Base-by-base conservation (phyloP, 179 eudicot genomes). In the Silene coronaria region DNA sequence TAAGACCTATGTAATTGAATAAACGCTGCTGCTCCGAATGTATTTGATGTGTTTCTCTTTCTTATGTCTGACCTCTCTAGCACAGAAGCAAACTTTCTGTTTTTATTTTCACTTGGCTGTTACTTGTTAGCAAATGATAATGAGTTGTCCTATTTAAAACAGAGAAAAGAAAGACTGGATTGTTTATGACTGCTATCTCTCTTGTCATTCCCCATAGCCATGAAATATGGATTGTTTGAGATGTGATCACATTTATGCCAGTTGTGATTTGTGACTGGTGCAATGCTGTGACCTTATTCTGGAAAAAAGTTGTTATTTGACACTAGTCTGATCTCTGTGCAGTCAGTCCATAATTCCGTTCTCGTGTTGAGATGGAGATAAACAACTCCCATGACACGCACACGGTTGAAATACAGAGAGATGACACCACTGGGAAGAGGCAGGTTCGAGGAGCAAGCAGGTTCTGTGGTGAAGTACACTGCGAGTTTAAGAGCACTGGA, bases 401-500 rank as follows among this genome's bases (percentile, higher is more conserved):
- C 75, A 73, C 72, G 7, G 80, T 89, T 60, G 98, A 93, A 76
- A 83, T 89, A 36, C 71, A 71, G 67, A 67, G 75, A 73, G 89
- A 86, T 30, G 19, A 68, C 57, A 62, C 70, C 36, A 63, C 28
- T 71, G 80, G 32, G 55, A 85, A 76, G 68, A 79, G 76, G 63
- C 74, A 67, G 6, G 17, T 70, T 63, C 80, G 81, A 73, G 87
- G 79, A 59, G 88, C 77, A 67, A 67, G 51, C 57, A 91, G 86
- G 82, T 77, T 83, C 5, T 91, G 97, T 72, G 90, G 87, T 34
- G 92, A 82, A 77, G 86, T 81, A 59, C 83, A 91, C 36, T 93
- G 98, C 80, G 96, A 96, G 17, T 93, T 93, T 53, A 80, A 91
- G 45, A 89, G 85, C 78, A 82, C 79, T 24, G 86, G 83, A 57